These are phyloP conservation scores for Candida saitoana DNA, from an alignment of 805 yeast species.

Conservation along the genomic window DNA sequence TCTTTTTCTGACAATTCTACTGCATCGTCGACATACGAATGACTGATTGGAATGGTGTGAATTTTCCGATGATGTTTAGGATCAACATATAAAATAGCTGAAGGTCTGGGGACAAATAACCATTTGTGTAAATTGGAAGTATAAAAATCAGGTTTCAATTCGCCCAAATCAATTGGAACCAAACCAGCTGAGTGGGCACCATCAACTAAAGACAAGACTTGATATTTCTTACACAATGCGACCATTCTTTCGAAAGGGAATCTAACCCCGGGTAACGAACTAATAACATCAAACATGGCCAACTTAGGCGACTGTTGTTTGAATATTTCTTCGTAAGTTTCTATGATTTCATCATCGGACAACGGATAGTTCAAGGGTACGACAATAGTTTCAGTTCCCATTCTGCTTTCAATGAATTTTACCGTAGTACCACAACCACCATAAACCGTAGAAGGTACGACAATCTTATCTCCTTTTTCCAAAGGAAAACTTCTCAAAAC, in stretches of 20 bases:
- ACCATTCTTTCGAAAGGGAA: conserved; percentile 54
- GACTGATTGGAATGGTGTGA: conserved; percentile 59
- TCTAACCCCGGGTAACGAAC: conserved; percentile 60
- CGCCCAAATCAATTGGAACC: conserved; percentile 37
- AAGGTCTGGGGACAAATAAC: conserved; percentile 55
- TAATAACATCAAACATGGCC: conserved; percentile 53
- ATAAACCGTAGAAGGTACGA: conserved; percentile 50
- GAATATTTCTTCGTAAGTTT: conserved; percentile 18
- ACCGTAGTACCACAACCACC: conserved; percentile 53
- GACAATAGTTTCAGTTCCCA: conserved; percentile 28
- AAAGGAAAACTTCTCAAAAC: conserved; percentile 54
- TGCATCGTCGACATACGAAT: conserved; percentile 36
- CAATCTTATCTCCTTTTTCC: conserved; percentile 47
- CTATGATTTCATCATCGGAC: conserved; percentile 31
- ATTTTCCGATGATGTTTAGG: conserved; percentile 45
- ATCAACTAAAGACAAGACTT: conserved; percentile 56
- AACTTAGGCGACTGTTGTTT: conserved; percentile 25
- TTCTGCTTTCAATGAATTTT: conserved; percentile 32
- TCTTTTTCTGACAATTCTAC: conserved; percentile 17
- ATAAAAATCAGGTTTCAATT: conserved; percentile 55
- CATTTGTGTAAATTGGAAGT: conserved; percentile 68
- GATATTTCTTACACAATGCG: conserved; percentile 41
- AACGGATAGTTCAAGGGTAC: conserved; percentile 43
- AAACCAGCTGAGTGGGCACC: conserved; percentile 71
- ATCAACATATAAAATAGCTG: conserved; percentile 57